phyloP scores from a whole-genome alignment of 176 grass and related monocot genomes.

The Aegilops longissima region DNA sequence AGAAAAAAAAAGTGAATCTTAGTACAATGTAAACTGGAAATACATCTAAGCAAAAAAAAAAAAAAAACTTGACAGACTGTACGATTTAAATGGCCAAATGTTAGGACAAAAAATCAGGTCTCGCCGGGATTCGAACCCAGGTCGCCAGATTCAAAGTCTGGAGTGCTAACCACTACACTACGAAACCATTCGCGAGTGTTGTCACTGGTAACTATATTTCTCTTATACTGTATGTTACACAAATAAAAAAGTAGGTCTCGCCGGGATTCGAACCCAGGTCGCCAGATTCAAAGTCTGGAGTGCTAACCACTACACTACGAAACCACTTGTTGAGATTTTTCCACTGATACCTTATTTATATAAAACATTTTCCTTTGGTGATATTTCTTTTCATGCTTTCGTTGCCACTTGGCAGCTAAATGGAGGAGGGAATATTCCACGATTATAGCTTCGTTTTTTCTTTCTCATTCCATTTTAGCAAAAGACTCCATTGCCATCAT shows the following conservation, averaged over 20 bases:
- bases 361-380: too few species aligned
- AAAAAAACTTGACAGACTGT: too few species aligned
- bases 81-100: too few species aligned
- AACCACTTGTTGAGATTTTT: background rate
- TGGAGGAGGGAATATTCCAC: too few species aligned
- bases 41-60: background rate
- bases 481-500: too few species aligned
- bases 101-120: background rate
- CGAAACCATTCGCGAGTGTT: background rate
- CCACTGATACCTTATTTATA: too few species aligned
- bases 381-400: background rate
- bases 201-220: too few species aligned
- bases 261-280: slow-evolving; percentile 99
- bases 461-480: too few species aligned
- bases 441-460: too few species aligned
- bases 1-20: background rate
- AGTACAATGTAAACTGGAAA: background rate
- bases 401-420: background rate
- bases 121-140: slow-evolving; percentile 97
- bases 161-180: slow-evolving; percentile 99
- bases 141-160: slow-evolving; percentile 99
- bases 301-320: slow-evolving; percentile 98
- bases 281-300: slow-evolving; percentile 99
- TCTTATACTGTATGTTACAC: too few species aligned
- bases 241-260: background rate